A percentile compares a stretch with the other conserved stretches of the same genome.
Evolutionary conservation across 768 basidiomycete species (phyloP).

Genomic region (Xerocomus brunneocitrinus): DNA sequence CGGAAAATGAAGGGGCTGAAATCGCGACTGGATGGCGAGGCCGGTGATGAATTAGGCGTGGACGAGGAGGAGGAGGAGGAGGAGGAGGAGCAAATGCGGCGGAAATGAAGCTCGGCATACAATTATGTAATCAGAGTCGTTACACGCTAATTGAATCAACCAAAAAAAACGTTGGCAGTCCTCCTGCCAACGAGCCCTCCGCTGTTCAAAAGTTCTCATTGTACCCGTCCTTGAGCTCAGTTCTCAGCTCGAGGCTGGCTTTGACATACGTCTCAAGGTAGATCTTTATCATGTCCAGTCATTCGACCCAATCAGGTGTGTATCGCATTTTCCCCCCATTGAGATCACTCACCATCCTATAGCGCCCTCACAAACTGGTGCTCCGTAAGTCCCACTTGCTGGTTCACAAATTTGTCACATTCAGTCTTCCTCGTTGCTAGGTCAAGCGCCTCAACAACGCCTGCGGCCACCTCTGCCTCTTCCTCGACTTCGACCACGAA

Average conservation of each 20-base stretch:
- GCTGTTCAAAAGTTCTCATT: neutral
- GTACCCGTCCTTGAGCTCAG: neutral
- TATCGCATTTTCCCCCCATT: neutral
- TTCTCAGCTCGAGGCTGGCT: neutral
- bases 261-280: neutral
- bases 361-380: neutral
- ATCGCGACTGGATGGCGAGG: slow-evolving; percentile 9
- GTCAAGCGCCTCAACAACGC: neutral
- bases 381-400: slow-evolving; percentile 7
- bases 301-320: neutral
- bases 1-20: slow-evolving; percentile 97
- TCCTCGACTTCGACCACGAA: slow-evolving; percentile 3
- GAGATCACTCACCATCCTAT: neutral
- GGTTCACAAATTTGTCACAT: neutral
- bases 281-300: slow-evolving; percentile 4
- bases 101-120: slow-evolving; percentile 15
- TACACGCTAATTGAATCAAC: neutral
- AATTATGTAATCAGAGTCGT: slow-evolving; percentile 19
- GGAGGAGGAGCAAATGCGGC: slow-evolving; percentile 18
- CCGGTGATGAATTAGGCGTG: neutral
- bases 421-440: neutral
- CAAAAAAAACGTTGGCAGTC: slow-evolving; percentile 1
- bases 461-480: slow-evolving; percentile 1
- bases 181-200: slow-evolving; percentile 6
- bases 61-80: slow-evolving; percentile 13